Conservation (phyloP, 2,329 filamentous ascomycete species). For the Allantophomopsis cytisporea region DNA sequence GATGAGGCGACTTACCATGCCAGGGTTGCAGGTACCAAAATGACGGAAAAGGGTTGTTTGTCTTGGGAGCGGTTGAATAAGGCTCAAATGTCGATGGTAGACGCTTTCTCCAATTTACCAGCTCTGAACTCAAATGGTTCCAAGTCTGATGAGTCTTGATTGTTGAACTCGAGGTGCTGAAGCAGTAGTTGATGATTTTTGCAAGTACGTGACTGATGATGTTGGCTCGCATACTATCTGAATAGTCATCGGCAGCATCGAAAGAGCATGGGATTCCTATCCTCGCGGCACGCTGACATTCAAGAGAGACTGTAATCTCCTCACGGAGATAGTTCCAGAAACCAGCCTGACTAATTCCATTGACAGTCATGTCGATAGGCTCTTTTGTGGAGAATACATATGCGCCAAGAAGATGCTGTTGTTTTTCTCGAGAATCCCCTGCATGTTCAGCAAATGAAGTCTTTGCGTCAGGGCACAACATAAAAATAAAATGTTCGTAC, state of each 20-base stretch:
- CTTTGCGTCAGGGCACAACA: neutral
- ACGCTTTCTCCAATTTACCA: constrained; percentile 15
- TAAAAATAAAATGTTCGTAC: constrained; percentile 14
- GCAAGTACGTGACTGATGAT: constrained; percentile 27
- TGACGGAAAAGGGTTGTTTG: constrained; percentile 18
- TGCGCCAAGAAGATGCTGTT: constrained; percentile 6
- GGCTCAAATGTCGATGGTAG: constrained; percentile 19
- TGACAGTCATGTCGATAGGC: constrained; percentile 1
- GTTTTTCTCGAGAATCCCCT: constrained; percentile 4
- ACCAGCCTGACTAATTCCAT: constrained; percentile 22
- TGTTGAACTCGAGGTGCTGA: constrained; percentile 7
- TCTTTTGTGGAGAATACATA: constrained; percentile 4
- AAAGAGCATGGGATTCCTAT: constrained; percentile 17
- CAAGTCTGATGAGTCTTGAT: constrained; percentile 11
- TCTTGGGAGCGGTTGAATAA: constrained; percentile 16
- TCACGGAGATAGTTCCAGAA: constrained; percentile 38
- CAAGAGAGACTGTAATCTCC: constrained; percentile 37
- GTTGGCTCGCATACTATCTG: constrained; percentile 24
- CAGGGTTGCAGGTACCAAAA: constrained; percentile 26
- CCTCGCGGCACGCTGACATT: constrained; percentile 3
- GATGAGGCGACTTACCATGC: constrained; percentile 21
- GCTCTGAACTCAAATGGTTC: constrained; percentile 7
- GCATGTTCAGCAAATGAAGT: constrained; percentile 2
- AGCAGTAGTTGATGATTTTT: constrained; percentile 25
- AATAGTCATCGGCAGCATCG: constrained; percentile 23